Evolutionary conservation across 768 basidiomycete genomes (phyloP), one percentile per base, ranked within the genome.

Genomic region (Rhodotorula sphaerocarpa): DNA sequence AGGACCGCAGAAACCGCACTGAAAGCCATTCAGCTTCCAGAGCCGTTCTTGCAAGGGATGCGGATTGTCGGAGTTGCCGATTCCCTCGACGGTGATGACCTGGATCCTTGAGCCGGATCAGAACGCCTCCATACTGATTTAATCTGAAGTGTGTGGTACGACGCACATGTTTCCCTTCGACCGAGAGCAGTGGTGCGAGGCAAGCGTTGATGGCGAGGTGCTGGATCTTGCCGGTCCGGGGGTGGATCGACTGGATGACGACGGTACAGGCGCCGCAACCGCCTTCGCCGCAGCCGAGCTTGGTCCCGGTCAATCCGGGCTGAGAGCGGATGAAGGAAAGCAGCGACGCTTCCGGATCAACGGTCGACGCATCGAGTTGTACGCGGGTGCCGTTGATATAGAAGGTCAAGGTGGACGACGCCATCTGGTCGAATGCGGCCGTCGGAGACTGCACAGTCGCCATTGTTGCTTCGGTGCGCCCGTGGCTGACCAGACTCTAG

Each of bases 131-230:
- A 16, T 39, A 39, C 36, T 39, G 36, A 16, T 10, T 9, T 39
- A 39, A 39, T 39, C 36, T 39, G 36, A 39, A n/a, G n/a, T n/a
- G n/a, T n/a, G n/a, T n/a, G n/a, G n/a, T n/a, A n/a, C n/a, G 10
- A 39, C 36, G 36, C 36, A 39, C 57, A 31, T 73, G 72, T 36
- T 63, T 64, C 7, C 72, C 72, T 42, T 71, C 70, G 18, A 71
- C 65, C 14, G 53, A 51, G 46, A 70, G 52, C 21, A 73, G 61
- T 2, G 72, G 72, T 27, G 70, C 66, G 15, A 73, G 58, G 43
- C 72, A 73, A 3, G 72, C 70, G 53, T 73, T 73, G 57, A 71
- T 58, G 18, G 67, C 60, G 23, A 58, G 57, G 56, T 73, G 71
- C 20, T 50, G 44, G 41, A 61, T 34, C 14, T 43, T 11, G 21